Evolutionary conservation across 2,329 filamentous ascomycete species (phyloP), one percentile per base, ranked within the genome.

Genomic region (Camillea tinctor): DNA sequence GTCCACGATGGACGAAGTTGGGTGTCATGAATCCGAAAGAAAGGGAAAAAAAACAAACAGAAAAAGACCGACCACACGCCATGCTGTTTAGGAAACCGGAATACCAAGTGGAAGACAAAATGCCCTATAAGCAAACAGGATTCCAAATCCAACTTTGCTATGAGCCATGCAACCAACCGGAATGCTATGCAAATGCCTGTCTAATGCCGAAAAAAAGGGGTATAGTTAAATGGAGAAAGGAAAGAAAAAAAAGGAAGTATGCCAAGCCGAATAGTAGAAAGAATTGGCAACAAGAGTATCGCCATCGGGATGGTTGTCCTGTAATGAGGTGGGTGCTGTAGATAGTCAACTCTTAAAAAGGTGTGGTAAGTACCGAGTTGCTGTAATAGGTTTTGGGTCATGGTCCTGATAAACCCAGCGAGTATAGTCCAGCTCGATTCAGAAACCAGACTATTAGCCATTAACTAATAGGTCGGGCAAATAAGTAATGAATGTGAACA

Each of bases 151-250:
- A 71, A 70, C 65, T 61, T 59, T 68, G 64, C 64, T 63, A 64
- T 61, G 63, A 65, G 67, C 66, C 65, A 70, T 71, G 71, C 66
- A 68, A 65, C 64, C 64, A 57, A 63, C 66, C 65, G 65, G 63
- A 56, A 68, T 69, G 65, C 66, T 71, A 71, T 72, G 71, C 69
- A 66, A 69, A 72, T 71, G 68, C 67, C 61, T 69, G 64, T 71
- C 69, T 70, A 70, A 69, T 68, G 68, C 64, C 66, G 67, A 67
- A 64, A 50, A 63, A 60, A 65, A 60, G 50, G 70, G 70, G 70
- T 71, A 69, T 71, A 69, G 26, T 30, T 9, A 30, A 30, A 30
- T 4, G 26, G 26, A 30, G 26, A 30, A 30, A 68, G 64, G 55
- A 64, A 61, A 60, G 57, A 60, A 60, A 61, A 57, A 58, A 60